Percentiles rank a stretch among this genome's conserved stretches.
Evolutionary conservation across 306 rosid species (phyloP).

Genomic region (Quillaja saponaria): DNA sequence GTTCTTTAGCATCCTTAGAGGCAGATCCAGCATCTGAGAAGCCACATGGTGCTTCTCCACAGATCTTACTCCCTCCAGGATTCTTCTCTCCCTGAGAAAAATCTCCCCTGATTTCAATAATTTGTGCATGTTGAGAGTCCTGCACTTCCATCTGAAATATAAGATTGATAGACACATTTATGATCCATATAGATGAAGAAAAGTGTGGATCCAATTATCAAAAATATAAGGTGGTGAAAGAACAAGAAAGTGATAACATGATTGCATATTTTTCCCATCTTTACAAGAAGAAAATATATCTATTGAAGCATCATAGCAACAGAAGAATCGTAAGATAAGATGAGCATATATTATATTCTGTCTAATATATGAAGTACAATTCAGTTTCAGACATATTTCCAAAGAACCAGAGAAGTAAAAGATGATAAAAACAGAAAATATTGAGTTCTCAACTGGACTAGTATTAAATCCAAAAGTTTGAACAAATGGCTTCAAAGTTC

Average conservation of each 20-base stretch:
- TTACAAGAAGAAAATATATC: conserved; percentile 19
- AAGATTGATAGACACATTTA: neutral
- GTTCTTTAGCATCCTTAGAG: conserved; percentile 65
- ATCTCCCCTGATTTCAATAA: conserved; percentile 54
- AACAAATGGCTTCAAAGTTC: too few species aligned
- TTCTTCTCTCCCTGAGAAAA: conserved; percentile 28
- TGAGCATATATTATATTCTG: neutral
- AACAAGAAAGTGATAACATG: conserved; percentile 8
- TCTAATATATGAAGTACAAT: conserved; percentile 13
- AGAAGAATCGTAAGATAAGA: neutral
- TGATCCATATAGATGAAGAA: neutral
- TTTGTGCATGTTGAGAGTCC: conserved; percentile 37
- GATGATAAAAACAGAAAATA: conserved; percentile 13
- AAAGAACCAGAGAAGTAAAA: conserved; percentile 7
- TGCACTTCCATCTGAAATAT: conserved; percentile 60
- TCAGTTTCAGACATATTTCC: conserved; percentile 10
- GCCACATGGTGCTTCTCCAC: conserved; percentile 77
- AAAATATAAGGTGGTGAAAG: conserved; percentile 15
- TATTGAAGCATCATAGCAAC: neutral
- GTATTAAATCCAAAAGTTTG: too few species aligned
- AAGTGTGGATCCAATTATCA: conserved; percentile 1
- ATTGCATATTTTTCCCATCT: neutral
- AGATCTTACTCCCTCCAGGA: conserved; percentile 50
- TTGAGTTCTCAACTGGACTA: too few species aligned
- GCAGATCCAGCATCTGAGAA: conserved; percentile 56